Base-by-base conservation (phyloP, 352 stramenopile species). In the Globisporangium mamillatum region DNA sequence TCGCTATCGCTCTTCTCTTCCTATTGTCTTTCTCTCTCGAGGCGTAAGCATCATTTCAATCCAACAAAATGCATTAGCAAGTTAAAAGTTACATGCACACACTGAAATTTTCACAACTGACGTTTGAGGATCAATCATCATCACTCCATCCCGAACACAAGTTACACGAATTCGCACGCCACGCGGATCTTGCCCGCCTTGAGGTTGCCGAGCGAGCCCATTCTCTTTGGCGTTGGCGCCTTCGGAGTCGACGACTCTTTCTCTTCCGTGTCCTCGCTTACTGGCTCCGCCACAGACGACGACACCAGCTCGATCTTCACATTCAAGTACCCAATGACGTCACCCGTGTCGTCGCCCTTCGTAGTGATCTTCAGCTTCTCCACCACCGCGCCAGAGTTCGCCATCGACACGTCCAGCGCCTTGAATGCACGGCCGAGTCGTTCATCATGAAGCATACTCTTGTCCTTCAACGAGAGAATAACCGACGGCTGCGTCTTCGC, bases 391-490 rank as follows among this genome's bases (percentile, higher is more conserved):
- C 22, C 52, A 60, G 55, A 34, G 20, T 36, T 36, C 22, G 29
- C 60, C 24, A 60, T 57, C 27, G 70, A 70, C 36, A 63, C 44
- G 24, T 69, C 27, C 50, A 75, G 50, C 32, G 44, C 6, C 61
- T 69, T 69, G 44, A 32, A 58, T 22, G 75, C 74, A 32, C 70
- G 78, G 14, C 75, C 80, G 9, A 88, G 63, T 0, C 69, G 75
- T 46, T 80, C 80, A 48, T 88, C 80, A 25, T 82, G 70, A 8
- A 86, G 70, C 73, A 85, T 79, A 38, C 76, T 83, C 69, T 85
- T 81, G 68, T 88, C 80, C 67, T 84, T 86, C 20, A 88, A 52
- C 44, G 77, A 83, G 20, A 87, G 27, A 20, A 72, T 53, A 4
- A 87, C 62, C 5, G 24, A 50, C 55, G 14, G 62, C 62, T 10